Percentiles rank a stretch among this genome's conserved stretches.
These are phyloP conservation scores for Epichloe typhina DNA, from an alignment of 2,329 filamentous ascomycete genomes.

Conservation along the genomic window DNA sequence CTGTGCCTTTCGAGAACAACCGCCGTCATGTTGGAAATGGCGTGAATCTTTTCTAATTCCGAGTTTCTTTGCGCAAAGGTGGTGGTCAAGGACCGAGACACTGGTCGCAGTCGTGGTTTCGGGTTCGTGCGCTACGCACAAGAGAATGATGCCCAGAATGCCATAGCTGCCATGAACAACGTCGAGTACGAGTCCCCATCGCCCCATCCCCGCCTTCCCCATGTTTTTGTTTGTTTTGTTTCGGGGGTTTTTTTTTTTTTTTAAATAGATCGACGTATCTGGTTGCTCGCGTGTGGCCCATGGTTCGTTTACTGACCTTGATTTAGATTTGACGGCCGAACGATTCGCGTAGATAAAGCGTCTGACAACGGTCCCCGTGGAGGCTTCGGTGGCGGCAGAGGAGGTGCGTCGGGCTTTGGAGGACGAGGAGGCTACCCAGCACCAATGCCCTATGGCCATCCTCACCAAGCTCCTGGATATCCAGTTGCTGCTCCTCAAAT, in stretches of 20 bases:
- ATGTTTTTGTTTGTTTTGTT: neutral
- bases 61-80: constrained; percentile 42
- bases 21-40: neutral
- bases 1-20: neutral
- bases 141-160: constrained; percentile 62
- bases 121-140: constrained; percentile 85
- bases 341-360: constrained; percentile 91
- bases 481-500: constrained; percentile 21
- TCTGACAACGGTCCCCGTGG: constrained; percentile 60
- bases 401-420: constrained; percentile 28
- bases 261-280: neutral
- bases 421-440: constrained; percentile 32
- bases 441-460: constrained; percentile 23
- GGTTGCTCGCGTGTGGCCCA: neutral
- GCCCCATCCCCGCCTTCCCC: constrained; percentile 10
- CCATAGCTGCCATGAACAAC: constrained; percentile 73
- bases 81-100: constrained; percentile 95
- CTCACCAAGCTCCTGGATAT: constrained; percentile 25
- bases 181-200: constrained; percentile 54
- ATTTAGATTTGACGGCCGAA: constrained; percentile 76
- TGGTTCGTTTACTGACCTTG: constrained; percentile 4
- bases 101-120: constrained; percentile 90
- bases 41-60: constrained; percentile 11
- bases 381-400: constrained; percentile 25
- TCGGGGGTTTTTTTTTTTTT: neutral